A percentile compares a stretch with the other conserved stretches of the same genome.
phyloP scores from a whole-genome alignment of 2,329 filamentous ascomycete species.

The Thielaviopsis musarum region DNA sequence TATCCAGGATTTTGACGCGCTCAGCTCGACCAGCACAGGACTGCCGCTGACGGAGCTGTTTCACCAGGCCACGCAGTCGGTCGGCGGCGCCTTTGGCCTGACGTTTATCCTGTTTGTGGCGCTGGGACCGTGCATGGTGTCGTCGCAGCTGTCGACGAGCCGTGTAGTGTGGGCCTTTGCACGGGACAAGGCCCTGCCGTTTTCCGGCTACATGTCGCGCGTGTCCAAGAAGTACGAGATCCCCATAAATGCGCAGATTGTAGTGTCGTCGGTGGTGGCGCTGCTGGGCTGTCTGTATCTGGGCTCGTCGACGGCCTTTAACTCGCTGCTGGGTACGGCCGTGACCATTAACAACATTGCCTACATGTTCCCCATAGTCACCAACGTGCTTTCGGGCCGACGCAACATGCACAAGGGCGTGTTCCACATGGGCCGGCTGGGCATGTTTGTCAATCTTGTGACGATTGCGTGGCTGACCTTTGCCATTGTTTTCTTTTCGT shows the following conservation, averaged over 20 bases:
- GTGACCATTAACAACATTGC: constrained; percentile 29
- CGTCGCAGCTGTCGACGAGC: constrained; percentile 20
- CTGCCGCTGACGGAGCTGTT: constrained; percentile 30
- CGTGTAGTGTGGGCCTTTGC: constrained; percentile 27
- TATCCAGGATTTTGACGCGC: constrained; percentile 28
- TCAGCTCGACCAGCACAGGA: constrained; percentile 25
- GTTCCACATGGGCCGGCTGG: constrained; percentile 22
- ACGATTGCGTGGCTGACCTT: constrained; percentile 23
- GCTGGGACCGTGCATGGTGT: constrained; percentile 24
- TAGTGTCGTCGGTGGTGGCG: constrained; percentile 20
- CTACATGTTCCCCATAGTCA: constrained; percentile 28
- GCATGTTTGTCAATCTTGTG: constrained; percentile 21
- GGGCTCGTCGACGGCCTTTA: constrained; percentile 27
- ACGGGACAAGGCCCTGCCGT: constrained; percentile 26
- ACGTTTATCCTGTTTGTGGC: constrained; percentile 26
- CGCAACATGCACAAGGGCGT: constrained; percentile 23
- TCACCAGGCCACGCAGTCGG: constrained; percentile 24
- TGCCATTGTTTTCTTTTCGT: constrained; percentile 27
- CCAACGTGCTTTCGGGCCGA: constrained; percentile 25
- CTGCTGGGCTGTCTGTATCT: constrained; percentile 27
- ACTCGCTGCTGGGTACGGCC: constrained; percentile 23
- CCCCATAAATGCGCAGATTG: constrained; percentile 23
- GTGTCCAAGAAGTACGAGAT: constrained; percentile 21
- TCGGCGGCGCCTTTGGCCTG: constrained; percentile 25
- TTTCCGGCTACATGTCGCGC: constrained; percentile 22